Evolutionary conservation across 208 protist genomes (phyloP).

Genomic region (Crithidia expoeki): DNA sequence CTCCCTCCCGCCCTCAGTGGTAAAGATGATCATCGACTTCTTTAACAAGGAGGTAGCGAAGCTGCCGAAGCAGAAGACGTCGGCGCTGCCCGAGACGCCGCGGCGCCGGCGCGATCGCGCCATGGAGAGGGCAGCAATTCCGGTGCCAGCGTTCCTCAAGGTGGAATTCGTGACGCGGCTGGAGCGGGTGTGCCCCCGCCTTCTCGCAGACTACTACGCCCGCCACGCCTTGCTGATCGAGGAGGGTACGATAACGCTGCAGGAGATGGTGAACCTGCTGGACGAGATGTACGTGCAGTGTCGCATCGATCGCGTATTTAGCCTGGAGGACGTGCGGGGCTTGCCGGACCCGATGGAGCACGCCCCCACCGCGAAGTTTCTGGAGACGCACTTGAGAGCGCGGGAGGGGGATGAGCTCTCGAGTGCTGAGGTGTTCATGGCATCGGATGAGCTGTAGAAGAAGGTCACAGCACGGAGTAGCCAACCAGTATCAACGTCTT

Average conservation of each 20-base stretch:
- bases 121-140: constrained; percentile 65
- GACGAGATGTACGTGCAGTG: constrained; percentile 80
- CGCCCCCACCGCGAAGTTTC: constrained; percentile 25
- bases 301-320: constrained; percentile 51
- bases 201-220: constrained; percentile 70
- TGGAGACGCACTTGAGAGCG: constrained; percentile 35
- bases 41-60: constrained; percentile 66
- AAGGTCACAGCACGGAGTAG: too few relatives aligned
- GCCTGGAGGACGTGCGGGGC: constrained; percentile 45
- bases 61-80: constrained; percentile 61
- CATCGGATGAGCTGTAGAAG: constrained; percentile 1
- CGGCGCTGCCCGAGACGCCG: constrained; percentile 53
- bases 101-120: constrained; percentile 63
- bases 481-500: too few relatives aligned
- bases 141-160: constrained; percentile 55
- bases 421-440: constrained; percentile 21
- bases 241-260: constrained; percentile 76
- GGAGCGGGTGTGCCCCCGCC: constrained; percentile 52
- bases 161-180: constrained; percentile 63
- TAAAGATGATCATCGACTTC: constrained; percentile 61
- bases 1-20: constrained; percentile 55
- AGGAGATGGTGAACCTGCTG: constrained; percentile 86
- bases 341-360: constrained; percentile 45
- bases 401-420: constrained; percentile 33
- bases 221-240: constrained; percentile 73